Base-by-base conservation (phyloP, 2,329 filamentous ascomycete species). In the Fusarium musae region DNA sequence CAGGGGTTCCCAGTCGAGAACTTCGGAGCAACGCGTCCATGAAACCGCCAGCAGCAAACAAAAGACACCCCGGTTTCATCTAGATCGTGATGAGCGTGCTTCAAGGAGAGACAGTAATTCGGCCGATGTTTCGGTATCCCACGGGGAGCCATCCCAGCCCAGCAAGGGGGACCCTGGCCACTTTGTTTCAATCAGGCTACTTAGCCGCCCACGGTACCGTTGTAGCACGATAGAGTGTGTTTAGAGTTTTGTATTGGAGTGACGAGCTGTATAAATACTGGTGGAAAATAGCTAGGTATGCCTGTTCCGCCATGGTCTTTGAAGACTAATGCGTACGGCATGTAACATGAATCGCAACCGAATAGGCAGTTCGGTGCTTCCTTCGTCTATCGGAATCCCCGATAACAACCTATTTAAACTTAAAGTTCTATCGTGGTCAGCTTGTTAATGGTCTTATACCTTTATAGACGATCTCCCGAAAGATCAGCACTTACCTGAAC, bases 301-400 rank as follows among this genome's bases (percentile, higher is more conserved):
- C 30, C 15, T 19, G 37, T 52, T 44, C 50, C 36, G 40, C 12
- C 36, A 56, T 58, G n/a, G 15, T 28, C 34, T 36, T 66, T 40
- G 5, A 46, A 11, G 28, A 40, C 59, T 34, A 50, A 39, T n/a
- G 53, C 30, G 9, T 30, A 37, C 15, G 52, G 19, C 37, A 32
- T 54, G 52, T 36, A 34, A 65, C 59, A 52, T 34, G n/a, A 40
- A 50, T 34, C n/a, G 26, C 26, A 62, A 44, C 59, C 40, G 17
- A 70, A 59, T 36, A 69, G 66, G 66, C 53, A 69, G 59, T 46
- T 62, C 40, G 60, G 59, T 40, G n/a, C 49, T 23, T 47, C 50
- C 13, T 9, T 67, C n/a, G 40, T 46, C n/a, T 44, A 53, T 56
- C 63, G 59, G 66, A 7, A 23, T 47, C 39, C 16, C 66, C 66